These are phyloP conservation scores for Chloris gayana DNA, from an alignment of 176 grass and related monocot species.

Conservation along the genomic window DNA sequence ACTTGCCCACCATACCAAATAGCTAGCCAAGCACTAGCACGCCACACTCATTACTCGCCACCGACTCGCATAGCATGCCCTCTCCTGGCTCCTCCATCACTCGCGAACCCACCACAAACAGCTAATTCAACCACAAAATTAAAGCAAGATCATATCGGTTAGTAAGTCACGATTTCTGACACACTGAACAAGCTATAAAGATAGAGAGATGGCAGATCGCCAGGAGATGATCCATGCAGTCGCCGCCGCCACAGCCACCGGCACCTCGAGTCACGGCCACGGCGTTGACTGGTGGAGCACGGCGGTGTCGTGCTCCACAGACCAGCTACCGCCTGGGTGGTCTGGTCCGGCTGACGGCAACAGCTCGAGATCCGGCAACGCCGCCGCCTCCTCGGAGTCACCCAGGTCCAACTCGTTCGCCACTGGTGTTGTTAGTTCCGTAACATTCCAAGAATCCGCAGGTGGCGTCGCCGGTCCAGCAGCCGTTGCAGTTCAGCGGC, in stretches of 20 bases:
- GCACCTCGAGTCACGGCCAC: background rate
- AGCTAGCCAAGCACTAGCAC: conserved; percentile 34
- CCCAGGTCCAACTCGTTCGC: conserved; percentile 38
- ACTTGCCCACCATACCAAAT: conserved; percentile 39
- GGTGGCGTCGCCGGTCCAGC: conserved; percentile 16
- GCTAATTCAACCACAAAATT: conserved; percentile 4
- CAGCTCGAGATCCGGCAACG: conserved; percentile 40
- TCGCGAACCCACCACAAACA: background rate
- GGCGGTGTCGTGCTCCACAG: conserved; percentile 35
- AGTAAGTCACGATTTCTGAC: background rate
- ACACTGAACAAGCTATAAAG: background rate
- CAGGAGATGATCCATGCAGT: conserved; percentile 45
- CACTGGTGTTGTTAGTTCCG: conserved; percentile 41
- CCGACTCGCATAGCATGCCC: conserved; percentile 5
- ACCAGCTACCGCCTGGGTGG: conserved; percentile 23
- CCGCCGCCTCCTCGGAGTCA: conserved; percentile 26
- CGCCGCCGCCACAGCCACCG: background rate
- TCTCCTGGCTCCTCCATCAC: background rate
- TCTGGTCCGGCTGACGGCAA: background rate
- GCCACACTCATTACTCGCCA: conserved; percentile 39
- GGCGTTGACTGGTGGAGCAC: conserved; percentile 43
- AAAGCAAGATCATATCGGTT: background rate
- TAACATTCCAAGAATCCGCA: conserved; percentile 55
- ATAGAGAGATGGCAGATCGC: conserved; percentile 32
- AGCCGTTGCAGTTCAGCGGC: background rate